These are phyloP conservation scores for Canna indica DNA, from an alignment of 176 grass and related monocot species.

Conservation along the genomic window DNA sequence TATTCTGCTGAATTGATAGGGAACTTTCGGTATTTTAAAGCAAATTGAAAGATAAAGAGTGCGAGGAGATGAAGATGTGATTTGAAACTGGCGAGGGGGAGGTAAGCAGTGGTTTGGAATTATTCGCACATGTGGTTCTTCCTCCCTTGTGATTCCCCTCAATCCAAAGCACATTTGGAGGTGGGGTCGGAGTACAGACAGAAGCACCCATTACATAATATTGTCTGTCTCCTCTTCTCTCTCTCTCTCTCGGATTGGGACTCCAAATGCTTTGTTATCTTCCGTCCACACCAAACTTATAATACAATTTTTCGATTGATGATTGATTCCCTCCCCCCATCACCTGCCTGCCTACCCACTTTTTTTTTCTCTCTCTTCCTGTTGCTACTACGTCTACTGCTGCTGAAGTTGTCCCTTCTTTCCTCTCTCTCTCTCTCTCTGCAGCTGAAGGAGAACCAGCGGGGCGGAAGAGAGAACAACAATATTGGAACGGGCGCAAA, in stretches of 20 bases:
- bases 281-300: no score
- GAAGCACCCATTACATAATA: not conserved
- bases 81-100: no score
- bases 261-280: no score
- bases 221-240: not conserved
- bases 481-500: not conserved
- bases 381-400: not conserved
- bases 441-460: not conserved
- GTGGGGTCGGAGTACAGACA: not conserved
- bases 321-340: not conserved
- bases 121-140: not conserved
- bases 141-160: not conserved
- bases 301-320: not conserved
- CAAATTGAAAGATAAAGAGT: no score
- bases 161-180: not conserved
- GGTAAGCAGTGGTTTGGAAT: no score
- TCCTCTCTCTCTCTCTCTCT: not conserved
- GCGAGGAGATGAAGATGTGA: no score
- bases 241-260: constrained; percentile 1
- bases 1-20: no score
- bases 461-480: not conserved
- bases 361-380: not conserved
- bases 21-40: no score
- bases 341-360: not conserved
- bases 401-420: no score